Conservation (phyloP, 805 yeast genomes). For the Ascoidea rubescens region DNA sequence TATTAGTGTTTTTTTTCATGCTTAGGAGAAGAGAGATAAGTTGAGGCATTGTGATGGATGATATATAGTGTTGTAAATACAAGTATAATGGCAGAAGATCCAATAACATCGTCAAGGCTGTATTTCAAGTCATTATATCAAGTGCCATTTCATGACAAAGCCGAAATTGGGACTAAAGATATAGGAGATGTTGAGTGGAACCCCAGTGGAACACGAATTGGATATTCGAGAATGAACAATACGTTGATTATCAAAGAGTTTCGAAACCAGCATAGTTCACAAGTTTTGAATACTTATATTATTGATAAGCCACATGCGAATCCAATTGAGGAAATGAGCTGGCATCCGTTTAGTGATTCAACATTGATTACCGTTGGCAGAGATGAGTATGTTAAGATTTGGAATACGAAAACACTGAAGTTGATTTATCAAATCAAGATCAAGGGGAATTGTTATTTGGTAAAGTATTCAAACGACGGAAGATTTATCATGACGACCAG, state of each 20-base stretch:
- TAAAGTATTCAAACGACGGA: constrained; percentile 2
- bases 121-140: neutral
- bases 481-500: constrained; percentile 2
- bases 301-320: neutral
- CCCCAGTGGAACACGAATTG: constrained; percentile 2
- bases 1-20: too few species aligned
- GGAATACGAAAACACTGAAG: constrained; percentile 1
- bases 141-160: neutral
- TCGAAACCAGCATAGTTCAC: neutral
- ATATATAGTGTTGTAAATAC: neutral
- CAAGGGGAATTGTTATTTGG: constrained; percentile 2
- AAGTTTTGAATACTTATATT: neutral
- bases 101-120: neutral
- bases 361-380: constrained; percentile 4
- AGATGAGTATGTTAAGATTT: constrained; percentile 2
- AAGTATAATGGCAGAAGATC: neutral
- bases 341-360: constrained; percentile 4
- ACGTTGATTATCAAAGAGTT: neutral
- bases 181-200: constrained; percentile 5
- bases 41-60: too few species aligned
- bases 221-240: constrained; percentile 1
- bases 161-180: neutral
- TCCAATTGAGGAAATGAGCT: neutral
- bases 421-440: neutral
- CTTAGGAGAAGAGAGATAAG: too few species aligned